Conservation (phyloP, 371 early-diverging fungal species). For the Umbelopsis sp. region DNA sequence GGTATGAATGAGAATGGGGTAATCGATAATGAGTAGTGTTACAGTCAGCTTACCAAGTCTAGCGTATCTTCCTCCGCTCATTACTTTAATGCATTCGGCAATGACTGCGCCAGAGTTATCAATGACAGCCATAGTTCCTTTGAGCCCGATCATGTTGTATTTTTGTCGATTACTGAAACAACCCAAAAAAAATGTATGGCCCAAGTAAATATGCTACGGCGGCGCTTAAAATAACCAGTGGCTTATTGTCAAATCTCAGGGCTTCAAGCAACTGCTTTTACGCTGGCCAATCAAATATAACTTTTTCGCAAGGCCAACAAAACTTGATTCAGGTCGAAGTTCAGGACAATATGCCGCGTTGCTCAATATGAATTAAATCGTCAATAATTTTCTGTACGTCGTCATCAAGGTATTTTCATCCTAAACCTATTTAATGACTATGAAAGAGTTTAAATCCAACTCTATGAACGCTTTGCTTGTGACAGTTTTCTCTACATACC, state of each 20-base stretch:
- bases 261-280: no score
- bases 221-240: not conserved
- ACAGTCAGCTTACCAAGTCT: conserved; percentile 54
- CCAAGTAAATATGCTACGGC: not conserved
- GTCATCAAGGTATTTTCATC: not conserved
- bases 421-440: no score
- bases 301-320: no score
- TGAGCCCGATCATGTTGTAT: conserved; percentile 77
- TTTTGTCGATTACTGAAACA: not conserved
- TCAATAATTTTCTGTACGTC: not conserved
- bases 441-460: no score
- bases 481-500: no score
- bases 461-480: no score
- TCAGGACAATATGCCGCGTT: no score
- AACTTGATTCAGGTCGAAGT: no score
- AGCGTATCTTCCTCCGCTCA: conserved; percentile 84
- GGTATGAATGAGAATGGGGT: not conserved
- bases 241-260: not conserved
- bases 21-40: not conserved
- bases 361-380: no score
- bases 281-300: no score
- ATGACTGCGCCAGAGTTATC: conserved; percentile 96
- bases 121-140: conserved; percentile 86
- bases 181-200: not conserved
- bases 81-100: conserved; percentile 95